Conservation (phyloP, 2,329 filamentous ascomycete species). For the Tolypocladium pustulatum region DNA sequence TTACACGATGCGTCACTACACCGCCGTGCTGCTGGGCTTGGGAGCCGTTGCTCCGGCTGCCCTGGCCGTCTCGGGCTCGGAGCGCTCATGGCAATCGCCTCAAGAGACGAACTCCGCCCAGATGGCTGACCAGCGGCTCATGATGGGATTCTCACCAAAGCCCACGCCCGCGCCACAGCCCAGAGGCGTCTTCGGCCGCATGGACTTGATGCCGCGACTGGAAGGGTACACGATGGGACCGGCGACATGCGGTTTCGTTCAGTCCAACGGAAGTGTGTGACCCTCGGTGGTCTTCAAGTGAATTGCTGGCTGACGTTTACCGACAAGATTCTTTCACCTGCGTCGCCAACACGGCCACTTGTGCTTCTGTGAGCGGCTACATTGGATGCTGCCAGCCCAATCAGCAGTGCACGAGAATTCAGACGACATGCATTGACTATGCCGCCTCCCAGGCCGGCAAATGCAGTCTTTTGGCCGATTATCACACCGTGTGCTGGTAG, state of each 20-base stretch:
- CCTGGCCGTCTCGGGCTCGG: constrained; percentile 7
- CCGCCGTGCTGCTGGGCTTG: not conserved
- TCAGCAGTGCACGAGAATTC: constrained; percentile 16
- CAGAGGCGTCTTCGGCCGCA: constrained; percentile 14
- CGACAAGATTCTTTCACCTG: constrained; percentile 18
- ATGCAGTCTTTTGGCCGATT: constrained; percentile 17
- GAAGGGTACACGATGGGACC: constrained; percentile 16
- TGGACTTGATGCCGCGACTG: constrained; percentile 15
- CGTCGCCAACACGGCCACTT: constrained; percentile 13
- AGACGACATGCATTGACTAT: constrained; percentile 22
- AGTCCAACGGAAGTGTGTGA: constrained; percentile 16
- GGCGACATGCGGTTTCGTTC: constrained; percentile 20
- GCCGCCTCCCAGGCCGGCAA: constrained; percentile 10
- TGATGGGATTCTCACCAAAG: constrained; percentile 18
- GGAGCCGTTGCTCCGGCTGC: not conserved
- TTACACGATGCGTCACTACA: not conserved
- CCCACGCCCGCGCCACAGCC: constrained; percentile 18
- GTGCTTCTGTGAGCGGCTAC: constrained; percentile 13
- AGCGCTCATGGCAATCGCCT: constrained; percentile 18
- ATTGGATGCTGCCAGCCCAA: constrained; percentile 21
- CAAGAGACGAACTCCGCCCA: constrained; percentile 13
- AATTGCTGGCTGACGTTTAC: not conserved
- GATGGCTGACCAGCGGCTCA: constrained; percentile 12
- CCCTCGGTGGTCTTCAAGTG: not conserved
- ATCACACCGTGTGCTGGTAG: constrained; percentile 25